A percentile compares a stretch with the other conserved stretches of the same genome.
These are phyloP conservation scores for Candida boidinii DNA, from an alignment of 805 yeast genomes.

Conservation along the genomic window DNA sequence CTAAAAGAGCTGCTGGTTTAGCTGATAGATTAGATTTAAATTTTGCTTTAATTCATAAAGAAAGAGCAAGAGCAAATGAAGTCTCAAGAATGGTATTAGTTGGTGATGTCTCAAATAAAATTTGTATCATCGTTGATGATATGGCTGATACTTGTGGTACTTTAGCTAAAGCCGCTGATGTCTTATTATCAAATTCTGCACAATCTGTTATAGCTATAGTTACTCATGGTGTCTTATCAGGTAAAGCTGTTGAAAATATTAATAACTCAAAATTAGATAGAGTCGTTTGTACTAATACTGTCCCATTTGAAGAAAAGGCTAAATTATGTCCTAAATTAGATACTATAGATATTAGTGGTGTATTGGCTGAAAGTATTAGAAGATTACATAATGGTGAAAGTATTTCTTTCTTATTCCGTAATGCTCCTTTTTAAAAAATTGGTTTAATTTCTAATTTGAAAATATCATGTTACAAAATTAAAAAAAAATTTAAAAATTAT, in stretches of 20 bases:
- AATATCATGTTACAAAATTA: too few species aligned
- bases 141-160: slow-evolving; percentile 92
- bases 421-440: slow-evolving; percentile 38
- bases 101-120: slow-evolving; percentile 72
- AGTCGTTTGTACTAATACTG: slow-evolving; percentile 74
- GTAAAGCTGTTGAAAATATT: slow-evolving; percentile 64
- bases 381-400: slow-evolving; percentile 85
- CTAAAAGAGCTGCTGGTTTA: slow-evolving; percentile 79
- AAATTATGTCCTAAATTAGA: slow-evolving; percentile 53
- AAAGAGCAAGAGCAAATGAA: slow-evolving; percentile 76
- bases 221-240: slow-evolving; percentile 73
- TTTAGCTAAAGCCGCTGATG: slow-evolving; percentile 73
- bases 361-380: slow-evolving; percentile 74
- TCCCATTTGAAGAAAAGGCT: slow-evolving; percentile 64
- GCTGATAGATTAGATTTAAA: slow-evolving; percentile 74
- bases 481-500: neutral
- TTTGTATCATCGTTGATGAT: slow-evolving; percentile 75
- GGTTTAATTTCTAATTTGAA: neutral
- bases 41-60: slow-evolving; percentile 80
- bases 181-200: slow-evolving; percentile 59
- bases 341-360: slow-evolving; percentile 62
- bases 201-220: slow-evolving; percentile 72
- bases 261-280: slow-evolving; percentile 59
- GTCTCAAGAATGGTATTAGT: slow-evolving; percentile 79
- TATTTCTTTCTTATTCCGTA: slow-evolving; percentile 67